Percentiles rank a stretch among this genome's conserved stretches.
Conservation (phyloP, 768 basidiomycete species). For the Trametes cingulata region DNA sequence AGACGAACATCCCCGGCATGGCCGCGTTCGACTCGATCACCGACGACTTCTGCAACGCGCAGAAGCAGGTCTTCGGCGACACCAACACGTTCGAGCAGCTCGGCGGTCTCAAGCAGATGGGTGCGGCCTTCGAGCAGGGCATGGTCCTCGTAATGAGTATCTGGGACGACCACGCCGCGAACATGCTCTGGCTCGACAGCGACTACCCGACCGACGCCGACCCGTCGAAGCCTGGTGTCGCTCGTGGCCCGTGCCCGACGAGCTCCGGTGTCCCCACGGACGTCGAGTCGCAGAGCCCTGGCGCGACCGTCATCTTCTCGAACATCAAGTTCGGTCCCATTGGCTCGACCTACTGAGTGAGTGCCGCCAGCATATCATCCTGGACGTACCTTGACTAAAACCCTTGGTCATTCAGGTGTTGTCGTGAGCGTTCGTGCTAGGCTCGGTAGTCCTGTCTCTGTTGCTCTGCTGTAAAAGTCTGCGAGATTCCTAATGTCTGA, state of each 20-base stretch:
- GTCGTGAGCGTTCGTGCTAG: neutral
- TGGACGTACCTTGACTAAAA: too few species aligned
- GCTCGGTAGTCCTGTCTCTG: neutral
- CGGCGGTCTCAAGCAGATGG: conserved; percentile 42
- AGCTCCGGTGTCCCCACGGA: conserved; percentile 46
- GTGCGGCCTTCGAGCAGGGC: conserved; percentile 38
- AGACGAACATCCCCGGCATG: conserved; percentile 47
- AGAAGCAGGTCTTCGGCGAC: conserved; percentile 49
- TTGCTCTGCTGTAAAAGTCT: neutral
- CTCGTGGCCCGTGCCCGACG: conserved; percentile 52
- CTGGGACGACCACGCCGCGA: conserved; percentile 56
- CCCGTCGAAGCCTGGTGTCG: conserved; percentile 42
- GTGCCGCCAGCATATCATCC: neutral
- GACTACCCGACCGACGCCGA: conserved; percentile 28
- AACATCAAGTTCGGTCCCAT: conserved; percentile 57
- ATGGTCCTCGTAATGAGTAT: conserved; percentile 51
- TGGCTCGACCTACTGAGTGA: conserved; percentile 42
- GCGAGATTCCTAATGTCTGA: neutral
- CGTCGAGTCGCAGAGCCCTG: conserved; percentile 41
- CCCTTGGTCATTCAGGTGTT: too few species aligned
- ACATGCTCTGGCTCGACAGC: conserved; percentile 31
- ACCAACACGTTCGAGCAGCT: conserved; percentile 41
- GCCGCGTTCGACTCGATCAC: conserved; percentile 48
- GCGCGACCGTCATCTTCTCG: conserved; percentile 50
- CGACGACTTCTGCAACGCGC: conserved; percentile 46